Conservation (phyloP, 2,329 filamentous ascomycete genomes). For the Colletotrichum orchidophilum region DNA sequence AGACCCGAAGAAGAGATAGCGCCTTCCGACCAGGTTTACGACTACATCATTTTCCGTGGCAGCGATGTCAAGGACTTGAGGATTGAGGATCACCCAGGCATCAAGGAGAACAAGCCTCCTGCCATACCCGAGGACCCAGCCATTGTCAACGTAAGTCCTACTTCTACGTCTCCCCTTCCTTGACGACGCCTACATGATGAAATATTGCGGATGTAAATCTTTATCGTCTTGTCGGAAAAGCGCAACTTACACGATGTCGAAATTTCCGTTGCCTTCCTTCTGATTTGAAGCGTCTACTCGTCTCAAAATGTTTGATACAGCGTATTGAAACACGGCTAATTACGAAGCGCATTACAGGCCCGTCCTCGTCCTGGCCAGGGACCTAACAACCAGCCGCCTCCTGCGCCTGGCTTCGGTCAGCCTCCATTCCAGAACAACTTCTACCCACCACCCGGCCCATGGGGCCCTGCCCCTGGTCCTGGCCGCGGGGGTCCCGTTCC, state of each 20-base stretch:
- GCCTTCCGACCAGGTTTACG: conserved; percentile 88
- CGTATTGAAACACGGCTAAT: conserved; percentile 37
- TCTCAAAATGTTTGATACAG: neutral
- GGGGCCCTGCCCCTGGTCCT: conserved; percentile 62
- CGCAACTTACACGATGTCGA: conserved; percentile 92
- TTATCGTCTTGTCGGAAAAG: conserved; percentile 80
- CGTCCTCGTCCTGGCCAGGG: conserved; percentile 48
- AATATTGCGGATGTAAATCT: conserved; percentile 97
- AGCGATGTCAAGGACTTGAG: conserved; percentile 98
- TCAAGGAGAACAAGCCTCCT: conserved; percentile 78
- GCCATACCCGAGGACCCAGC: conserved; percentile 93
- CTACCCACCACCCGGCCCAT: conserved; percentile 63
- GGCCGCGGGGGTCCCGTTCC: conserved; percentile 42
- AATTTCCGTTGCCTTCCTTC: conserved; percentile 99
- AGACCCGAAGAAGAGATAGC: conserved; percentile 84
- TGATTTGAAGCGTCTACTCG: conserved; percentile 64
- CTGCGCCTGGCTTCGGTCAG: conserved; percentile 53
- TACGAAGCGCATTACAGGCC: conserved; percentile 46
- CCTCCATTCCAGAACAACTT: conserved; percentile 57
- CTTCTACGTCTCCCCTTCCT: conserved; percentile 28
- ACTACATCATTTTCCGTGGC: conserved; percentile 98
- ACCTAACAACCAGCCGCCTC: conserved; percentile 43
- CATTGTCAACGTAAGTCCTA: conserved; percentile 91
- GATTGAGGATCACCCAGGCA: conserved; percentile 83
- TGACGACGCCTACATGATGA: conserved; percentile 72